phyloP scores from a whole-genome alignment of 805 yeast genomes.

The Zygosaccharomyces bisporus region DNA sequence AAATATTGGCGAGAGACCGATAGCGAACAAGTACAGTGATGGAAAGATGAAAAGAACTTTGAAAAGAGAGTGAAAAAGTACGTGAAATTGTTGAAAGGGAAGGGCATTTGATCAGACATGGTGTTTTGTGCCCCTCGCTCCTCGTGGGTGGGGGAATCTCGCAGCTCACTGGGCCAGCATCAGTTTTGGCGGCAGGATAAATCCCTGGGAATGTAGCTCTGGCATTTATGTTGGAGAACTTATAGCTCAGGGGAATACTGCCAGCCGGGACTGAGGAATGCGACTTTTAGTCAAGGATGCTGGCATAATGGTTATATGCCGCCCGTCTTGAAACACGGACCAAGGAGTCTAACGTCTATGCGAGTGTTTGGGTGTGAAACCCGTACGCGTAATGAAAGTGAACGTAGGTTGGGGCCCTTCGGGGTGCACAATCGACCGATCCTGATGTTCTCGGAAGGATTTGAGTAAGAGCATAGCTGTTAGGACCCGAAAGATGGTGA shows the following conservation, averaged over 20 bases:
- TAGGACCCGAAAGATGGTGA: slow-evolving; percentile 46
- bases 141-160: slow-evolving; percentile 33
- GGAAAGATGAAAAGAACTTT: slow-evolving; percentile 45
- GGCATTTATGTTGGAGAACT: slow-evolving; percentile 27
- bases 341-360: slow-evolving; percentile 43
- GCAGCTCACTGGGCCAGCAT: slow-evolving; percentile 38
- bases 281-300: slow-evolving; percentile 38
- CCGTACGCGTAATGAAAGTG: slow-evolving; percentile 42
- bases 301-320: slow-evolving; percentile 38
- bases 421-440: slow-evolving; percentile 41
- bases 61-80: slow-evolving; percentile 45
- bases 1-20: slow-evolving; percentile 47
- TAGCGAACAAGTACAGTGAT: slow-evolving; percentile 47
- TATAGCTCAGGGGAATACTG: slow-evolving; percentile 35
- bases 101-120: slow-evolving; percentile 42
- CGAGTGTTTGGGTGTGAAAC: slow-evolving; percentile 42
- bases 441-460: slow-evolving; percentile 41
- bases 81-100: slow-evolving; percentile 46
- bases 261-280: slow-evolving; percentile 37
- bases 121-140: slow-evolving; percentile 30
- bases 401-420: slow-evolving; percentile 37
- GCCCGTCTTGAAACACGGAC: slow-evolving; percentile 43
- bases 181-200: slow-evolving; percentile 39
- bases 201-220: slow-evolving; percentile 36
- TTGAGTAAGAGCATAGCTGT: slow-evolving; percentile 44